These are phyloP conservation scores for Pontederia paniculata DNA, from an alignment of 176 grass and related monocot genomes.

Conservation along the genomic window DNA sequence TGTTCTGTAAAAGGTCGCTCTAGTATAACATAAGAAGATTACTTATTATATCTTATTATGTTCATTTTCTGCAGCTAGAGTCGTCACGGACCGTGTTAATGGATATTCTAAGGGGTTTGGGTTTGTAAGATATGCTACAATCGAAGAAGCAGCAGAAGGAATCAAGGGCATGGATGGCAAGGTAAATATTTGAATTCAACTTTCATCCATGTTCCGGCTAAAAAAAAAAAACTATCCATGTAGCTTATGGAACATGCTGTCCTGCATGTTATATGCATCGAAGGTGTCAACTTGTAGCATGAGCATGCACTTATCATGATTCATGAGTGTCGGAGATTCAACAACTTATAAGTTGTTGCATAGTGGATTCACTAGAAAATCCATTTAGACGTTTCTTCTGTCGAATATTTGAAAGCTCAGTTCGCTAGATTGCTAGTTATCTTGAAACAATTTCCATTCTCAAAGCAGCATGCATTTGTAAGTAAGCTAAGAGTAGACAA, in stretches of 20 bases:
- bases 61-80: slow-evolving; percentile 40
- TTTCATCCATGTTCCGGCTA: too few species aligned
- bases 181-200: slow-evolving; percentile 20
- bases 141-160: slow-evolving; percentile 51
- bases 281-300: too few species aligned
- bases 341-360: too few species aligned
- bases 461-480: not conserved
- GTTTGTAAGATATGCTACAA: slow-evolving; percentile 70
- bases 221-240: not conserved
- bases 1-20: not conserved
- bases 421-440: too few species aligned
- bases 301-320: too few species aligned
- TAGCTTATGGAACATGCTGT: not conserved
- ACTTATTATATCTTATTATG: slow-evolving; percentile 1
- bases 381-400: too few species aligned
- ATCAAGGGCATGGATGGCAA: slow-evolving; percentile 90
- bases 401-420: too few species aligned
- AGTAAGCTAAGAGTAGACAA: not conserved
- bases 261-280: too few species aligned
- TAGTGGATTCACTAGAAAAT: too few species aligned
- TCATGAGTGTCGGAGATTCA: too few species aligned
- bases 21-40: not conserved
- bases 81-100: slow-evolving; percentile 64
- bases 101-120: slow-evolving; percentile 86
- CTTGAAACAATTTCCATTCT: too few species aligned